Percentiles rank a stretch among this genome's conserved stretches.
Evolutionary conservation across 2,329 filamentous ascomycete species (phyloP).

Genomic region (Xylariaceae sp.): DNA sequence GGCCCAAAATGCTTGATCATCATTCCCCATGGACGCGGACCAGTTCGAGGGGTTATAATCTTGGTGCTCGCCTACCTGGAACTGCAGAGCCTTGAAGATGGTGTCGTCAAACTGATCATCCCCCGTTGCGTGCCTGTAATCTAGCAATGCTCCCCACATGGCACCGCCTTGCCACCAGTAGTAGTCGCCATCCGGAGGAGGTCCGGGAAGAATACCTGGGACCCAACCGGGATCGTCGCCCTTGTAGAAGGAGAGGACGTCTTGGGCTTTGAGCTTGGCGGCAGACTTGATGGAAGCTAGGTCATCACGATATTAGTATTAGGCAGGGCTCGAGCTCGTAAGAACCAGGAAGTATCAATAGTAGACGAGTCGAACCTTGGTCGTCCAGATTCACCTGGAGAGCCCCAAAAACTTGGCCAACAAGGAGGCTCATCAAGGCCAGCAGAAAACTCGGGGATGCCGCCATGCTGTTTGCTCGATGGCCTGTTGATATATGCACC

Average conservation of each 20-base stretch:
- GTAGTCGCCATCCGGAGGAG: conserved; percentile 54
- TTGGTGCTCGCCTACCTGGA: conserved; percentile 53
- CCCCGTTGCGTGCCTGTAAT: conserved; percentile 68
- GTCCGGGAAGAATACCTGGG: conserved; percentile 57
- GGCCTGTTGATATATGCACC: too few species aligned
- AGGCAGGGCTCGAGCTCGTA: not conserved
- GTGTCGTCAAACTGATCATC: conserved; percentile 62
- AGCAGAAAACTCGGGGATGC: not conserved
- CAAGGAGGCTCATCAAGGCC: conserved; percentile 12
- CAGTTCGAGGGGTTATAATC: conserved; percentile 62
- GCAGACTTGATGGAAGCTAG: conserved; percentile 46
- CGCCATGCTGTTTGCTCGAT: too few species aligned
- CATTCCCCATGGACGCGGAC: conserved; percentile 61
- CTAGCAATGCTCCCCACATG: conserved; percentile 66
- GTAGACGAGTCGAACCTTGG: conserved; percentile 8
- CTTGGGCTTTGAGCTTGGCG: conserved; percentile 47
- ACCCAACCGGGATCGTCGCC: conserved; percentile 51
- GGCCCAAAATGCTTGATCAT: conserved; percentile 71
- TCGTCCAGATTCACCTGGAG: conserved; percentile 18
- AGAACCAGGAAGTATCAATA: not conserved
- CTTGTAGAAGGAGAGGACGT: conserved; percentile 50
- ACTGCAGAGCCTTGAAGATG: conserved; percentile 54
- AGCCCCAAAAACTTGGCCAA: conserved; percentile 9
- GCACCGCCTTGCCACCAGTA: conserved; percentile 76
- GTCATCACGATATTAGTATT: not conserved